Conservation (phyloP, 2,329 filamentous ascomycete genomes). For the Fusarium mangiferae region DNA sequence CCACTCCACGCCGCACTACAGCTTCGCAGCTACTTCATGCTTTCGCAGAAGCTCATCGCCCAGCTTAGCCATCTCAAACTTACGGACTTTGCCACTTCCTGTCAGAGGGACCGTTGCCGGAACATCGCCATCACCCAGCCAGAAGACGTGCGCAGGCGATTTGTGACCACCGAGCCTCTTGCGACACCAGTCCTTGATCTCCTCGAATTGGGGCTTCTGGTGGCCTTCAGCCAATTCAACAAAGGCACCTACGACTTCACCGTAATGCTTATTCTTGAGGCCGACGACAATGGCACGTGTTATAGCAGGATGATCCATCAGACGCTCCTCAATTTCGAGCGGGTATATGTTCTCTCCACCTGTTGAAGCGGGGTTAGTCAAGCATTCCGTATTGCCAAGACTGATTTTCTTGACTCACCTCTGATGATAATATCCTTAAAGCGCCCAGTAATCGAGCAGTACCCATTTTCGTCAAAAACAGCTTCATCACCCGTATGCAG, state of each 20-base stretch:
- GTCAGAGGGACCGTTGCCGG: constrained; percentile 69
- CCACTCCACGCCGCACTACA: constrained; percentile 46
- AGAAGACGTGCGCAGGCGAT: constrained; percentile 79
- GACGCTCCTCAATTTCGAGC: constrained; percentile 78
- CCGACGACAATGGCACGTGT: constrained; percentile 75
- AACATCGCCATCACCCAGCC: constrained; percentile 72
- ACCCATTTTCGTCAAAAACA: constrained; percentile 73
- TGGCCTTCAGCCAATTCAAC: constrained; percentile 54
- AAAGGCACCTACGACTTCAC: constrained; percentile 78
- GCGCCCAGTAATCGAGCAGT: constrained; percentile 77
- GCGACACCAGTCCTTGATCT: constrained; percentile 71
- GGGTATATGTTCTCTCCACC: constrained; percentile 80
- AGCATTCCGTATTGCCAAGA: constrained; percentile 18
- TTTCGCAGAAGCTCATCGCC: constrained; percentile 65
- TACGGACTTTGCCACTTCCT: constrained; percentile 78
- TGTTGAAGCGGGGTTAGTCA: constrained; percentile 43
- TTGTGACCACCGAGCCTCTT: constrained; percentile 72
- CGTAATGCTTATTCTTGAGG: constrained; percentile 75
- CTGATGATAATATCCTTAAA: constrained; percentile 86
- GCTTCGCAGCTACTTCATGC: constrained; percentile 56
- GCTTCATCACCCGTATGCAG: constrained; percentile 76
- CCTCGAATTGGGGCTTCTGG: constrained; percentile 58
- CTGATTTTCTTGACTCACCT: constrained; percentile 53
- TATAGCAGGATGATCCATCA: constrained; percentile 72
- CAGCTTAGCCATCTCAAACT: constrained; percentile 69